Base-by-base conservation (phyloP, 73 alveolate genomes). In the Paramecium sexaurelia region DNA sequence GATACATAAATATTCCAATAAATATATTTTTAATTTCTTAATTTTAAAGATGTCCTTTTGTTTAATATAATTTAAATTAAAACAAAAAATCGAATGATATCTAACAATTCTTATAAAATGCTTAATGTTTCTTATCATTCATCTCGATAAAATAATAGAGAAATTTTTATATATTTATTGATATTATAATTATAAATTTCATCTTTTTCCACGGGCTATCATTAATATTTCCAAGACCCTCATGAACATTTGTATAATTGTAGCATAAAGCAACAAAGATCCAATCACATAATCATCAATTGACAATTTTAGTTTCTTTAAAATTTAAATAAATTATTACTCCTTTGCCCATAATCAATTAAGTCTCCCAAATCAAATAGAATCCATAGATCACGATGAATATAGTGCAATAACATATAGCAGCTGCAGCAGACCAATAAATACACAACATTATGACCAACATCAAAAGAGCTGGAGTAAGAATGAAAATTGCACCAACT, bases 1-100 rank as follows among this genome's bases (percentile, higher is more conserved):
- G 73, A 78, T 78, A 73, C 90, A 78, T 78, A 51, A 51, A 51
- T 51, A 40, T 71, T 71, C 83, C 26, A 61, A 61, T 61, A 22
- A 22, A 51, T 26, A 61, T 61, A 61, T 29, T 61, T 61, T 61
- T 61, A 61, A 26, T 61, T 61, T 61, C 47, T 3, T 61, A 61
- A 41, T 61, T 61, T 51, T 20, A 3, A 29, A 22, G 37, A 57
- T 32, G 47, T 26, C 26, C 83, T 32, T 61, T 61, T 61, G 20
- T 22, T 13, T 61, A 61, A 61, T 26, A 61, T 26, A 45, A 61
- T 61, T 61, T 61, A 61, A 61, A 61, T 61, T 61, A 61, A 26
- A 61, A 17, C 9, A 20, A 7, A 26, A 26, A 61, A 61, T 61
- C 43, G n/a, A 32, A 61, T 61, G 47, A 61, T 9, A 61, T 61